Conservation (phyloP, 192 early-diverging fungal species). For the Coemansia sp. region DNA sequence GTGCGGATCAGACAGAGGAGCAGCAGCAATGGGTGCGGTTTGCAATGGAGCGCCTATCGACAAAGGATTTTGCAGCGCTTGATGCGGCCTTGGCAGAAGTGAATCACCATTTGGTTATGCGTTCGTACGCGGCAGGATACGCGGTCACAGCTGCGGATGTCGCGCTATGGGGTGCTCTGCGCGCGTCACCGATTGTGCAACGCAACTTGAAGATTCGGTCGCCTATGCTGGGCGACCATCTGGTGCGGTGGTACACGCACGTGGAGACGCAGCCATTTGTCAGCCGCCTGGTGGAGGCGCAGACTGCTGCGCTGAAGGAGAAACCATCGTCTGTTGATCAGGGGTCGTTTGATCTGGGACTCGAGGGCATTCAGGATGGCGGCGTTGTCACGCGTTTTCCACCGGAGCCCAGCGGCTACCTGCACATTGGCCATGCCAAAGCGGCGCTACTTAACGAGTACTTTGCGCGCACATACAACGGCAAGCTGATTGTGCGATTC, state of each 20-base stretch:
- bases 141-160: slow-evolving; percentile 75
- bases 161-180: slow-evolving; percentile 84
- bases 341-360: slow-evolving; percentile 90
- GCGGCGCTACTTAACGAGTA: slow-evolving; percentile 97
- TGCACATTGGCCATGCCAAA: slow-evolving; percentile 99
- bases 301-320: slow-evolving; percentile 12
- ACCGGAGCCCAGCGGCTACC: slow-evolving; percentile 96
- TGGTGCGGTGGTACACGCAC: slow-evolving; percentile 81
- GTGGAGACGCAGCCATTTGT: slow-evolving; percentile 62
- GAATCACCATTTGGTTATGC: slow-evolving; percentile 80
- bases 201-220: slow-evolving; percentile 69
- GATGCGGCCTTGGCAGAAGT: slow-evolving; percentile 66
- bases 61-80: slow-evolving; percentile 69
- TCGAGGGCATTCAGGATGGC: slow-evolving; percentile 77
- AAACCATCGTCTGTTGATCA: slow-evolving; percentile 64
- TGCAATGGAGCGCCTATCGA: slow-evolving; percentile 60
- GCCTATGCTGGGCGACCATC: slow-evolving; percentile 62
- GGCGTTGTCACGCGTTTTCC: slow-evolving; percentile 97
- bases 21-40: slow-evolving; percentile 75
- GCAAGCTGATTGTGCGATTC: slow-evolving; percentile 92
- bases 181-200: slow-evolving; percentile 75
- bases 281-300: slow-evolving; percentile 33
- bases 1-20: slow-evolving; percentile 15
- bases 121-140: slow-evolving; percentile 82
- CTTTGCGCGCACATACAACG: slow-evolving; percentile 87